Conservation (phyloP, 2,329 filamentous ascomycete genomes). For the Fusarium goolgardi region DNA sequence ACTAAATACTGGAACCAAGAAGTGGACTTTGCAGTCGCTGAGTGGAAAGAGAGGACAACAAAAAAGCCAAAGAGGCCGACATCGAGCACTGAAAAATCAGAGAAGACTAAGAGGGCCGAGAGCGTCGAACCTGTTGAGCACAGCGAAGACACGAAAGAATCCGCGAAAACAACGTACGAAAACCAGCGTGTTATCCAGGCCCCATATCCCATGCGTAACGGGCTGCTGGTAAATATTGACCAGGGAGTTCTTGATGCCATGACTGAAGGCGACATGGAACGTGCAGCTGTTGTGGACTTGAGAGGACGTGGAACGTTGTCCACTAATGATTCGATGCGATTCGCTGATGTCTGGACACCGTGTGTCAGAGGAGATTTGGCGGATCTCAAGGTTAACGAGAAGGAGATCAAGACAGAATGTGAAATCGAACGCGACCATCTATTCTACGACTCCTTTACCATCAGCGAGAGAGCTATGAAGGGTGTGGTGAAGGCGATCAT, state of each 20-base stretch:
- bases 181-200: conserved; percentile 45
- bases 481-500: conserved; percentile 37
- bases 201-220: conserved; percentile 55
- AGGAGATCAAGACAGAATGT: conserved; percentile 49
- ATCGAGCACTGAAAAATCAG: conserved; percentile 28
- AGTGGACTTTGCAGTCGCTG: conserved; percentile 54
- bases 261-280: conserved; percentile 61
- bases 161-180: conserved; percentile 24
- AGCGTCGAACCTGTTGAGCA: conserved; percentile 17
- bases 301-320: conserved; percentile 56
- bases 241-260: conserved; percentile 58
- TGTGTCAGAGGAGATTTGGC: conserved; percentile 51
- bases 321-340: conserved; percentile 51
- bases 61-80: conserved; percentile 54
- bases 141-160: conserved; percentile 9
- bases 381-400: conserved; percentile 28
- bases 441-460: conserved; percentile 64
- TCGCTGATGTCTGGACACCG: conserved; percentile 57
- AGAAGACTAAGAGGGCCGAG: conserved; percentile 28
- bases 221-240: conserved; percentile 56
- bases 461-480: conserved; percentile 52
- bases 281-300: conserved; percentile 56
- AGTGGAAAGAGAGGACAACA: conserved; percentile 59
- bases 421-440: conserved; percentile 59
- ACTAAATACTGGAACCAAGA: conserved; percentile 63